Evolutionary conservation across 2,329 filamentous ascomycete species (phyloP).

Genomic region (Neopestalotiopsis clavispora): DNA sequence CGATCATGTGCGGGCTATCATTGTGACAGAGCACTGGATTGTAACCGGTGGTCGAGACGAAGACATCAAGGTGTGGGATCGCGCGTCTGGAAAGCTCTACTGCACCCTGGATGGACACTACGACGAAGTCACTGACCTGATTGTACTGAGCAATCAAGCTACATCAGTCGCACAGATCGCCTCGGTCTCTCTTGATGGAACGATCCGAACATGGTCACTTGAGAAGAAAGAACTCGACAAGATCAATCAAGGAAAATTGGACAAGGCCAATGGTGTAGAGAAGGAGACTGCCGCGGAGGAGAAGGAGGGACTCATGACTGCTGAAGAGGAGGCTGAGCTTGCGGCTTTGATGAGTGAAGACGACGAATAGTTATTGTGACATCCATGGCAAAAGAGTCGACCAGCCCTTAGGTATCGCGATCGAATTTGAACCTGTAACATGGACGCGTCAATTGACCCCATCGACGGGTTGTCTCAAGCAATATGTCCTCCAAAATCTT

Average conservation of each 20-base stretch:
- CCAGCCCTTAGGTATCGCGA: too few species aligned
- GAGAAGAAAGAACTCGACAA: slow-evolving; percentile 61
- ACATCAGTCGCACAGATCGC: slow-evolving; percentile 59
- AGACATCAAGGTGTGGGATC: slow-evolving; percentile 89
- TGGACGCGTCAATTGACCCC: too few species aligned
- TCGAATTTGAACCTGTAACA: too few species aligned
- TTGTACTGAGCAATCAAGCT: slow-evolving; percentile 56
- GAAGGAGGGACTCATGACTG: slow-evolving; percentile 69
- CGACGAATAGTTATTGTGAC: too few species aligned
- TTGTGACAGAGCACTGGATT: slow-evolving; percentile 76
- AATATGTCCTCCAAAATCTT: too few species aligned
- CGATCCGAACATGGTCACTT: slow-evolving; percentile 83
- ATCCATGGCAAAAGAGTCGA: too few species aligned
- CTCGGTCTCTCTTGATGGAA: slow-evolving; percentile 90
- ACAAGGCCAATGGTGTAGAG: slow-evolving; percentile 54
- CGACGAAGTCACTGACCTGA: slow-evolving; percentile 87
- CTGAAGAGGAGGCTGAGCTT: slow-evolving; percentile 90
- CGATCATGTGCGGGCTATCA: slow-evolving; percentile 87
- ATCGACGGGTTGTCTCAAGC: too few species aligned
- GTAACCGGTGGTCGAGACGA: slow-evolving; percentile 91
- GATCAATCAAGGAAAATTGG: slow-evolving; percentile 51
- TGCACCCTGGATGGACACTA: slow-evolving; percentile 83
- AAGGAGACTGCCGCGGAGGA: slow-evolving; percentile 51
- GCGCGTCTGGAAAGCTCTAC: slow-evolving; percentile 71
- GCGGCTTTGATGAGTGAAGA: slow-evolving; percentile 89